Conservation (phyloP, 2,329 filamentous ascomycete genomes). For the Fusarium nurragi region DNA sequence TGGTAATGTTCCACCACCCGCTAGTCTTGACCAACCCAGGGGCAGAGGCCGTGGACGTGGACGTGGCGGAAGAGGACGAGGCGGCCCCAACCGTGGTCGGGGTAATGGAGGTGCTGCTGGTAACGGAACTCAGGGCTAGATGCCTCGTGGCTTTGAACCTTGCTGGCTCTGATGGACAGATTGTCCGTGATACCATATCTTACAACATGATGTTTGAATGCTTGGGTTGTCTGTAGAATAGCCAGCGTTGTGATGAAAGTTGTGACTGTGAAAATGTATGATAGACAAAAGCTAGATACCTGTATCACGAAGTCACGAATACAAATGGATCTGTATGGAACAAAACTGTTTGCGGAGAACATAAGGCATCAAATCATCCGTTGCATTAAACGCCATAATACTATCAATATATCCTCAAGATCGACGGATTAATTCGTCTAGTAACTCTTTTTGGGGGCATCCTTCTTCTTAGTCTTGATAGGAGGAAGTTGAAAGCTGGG, state of each 20-base stretch:
- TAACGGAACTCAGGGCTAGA: slow-evolving; percentile 38
- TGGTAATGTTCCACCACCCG: slow-evolving; percentile 69
- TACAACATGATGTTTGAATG: slow-evolving; percentile 10
- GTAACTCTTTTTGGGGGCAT: slow-evolving; percentile 36
- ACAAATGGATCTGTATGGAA: slow-evolving; percentile 12
- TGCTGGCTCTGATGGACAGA: not conserved
- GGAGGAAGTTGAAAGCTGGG: slow-evolving; percentile 71
- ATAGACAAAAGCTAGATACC: slow-evolving; percentile 36
- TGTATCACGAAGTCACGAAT: slow-evolving; percentile 41
- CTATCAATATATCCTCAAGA: slow-evolving; percentile 7
- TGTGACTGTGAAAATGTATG: slow-evolving; percentile 31
- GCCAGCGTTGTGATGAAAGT: slow-evolving; percentile 8
- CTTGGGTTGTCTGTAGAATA: slow-evolving; percentile 8
- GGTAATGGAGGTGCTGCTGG: slow-evolving; percentile 39
- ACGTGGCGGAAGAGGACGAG: slow-evolving; percentile 53
- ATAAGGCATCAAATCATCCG: slow-evolving; percentile 3
- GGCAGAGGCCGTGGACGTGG: slow-evolving; percentile 54
- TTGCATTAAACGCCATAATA: slow-evolving; percentile 35
- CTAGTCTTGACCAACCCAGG: slow-evolving; percentile 60
- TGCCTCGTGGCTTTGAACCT: slow-evolving; percentile 2
- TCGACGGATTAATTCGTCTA: slow-evolving; percentile 12
- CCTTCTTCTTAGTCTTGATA: slow-evolving; percentile 67
- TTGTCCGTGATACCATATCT: slow-evolving; percentile 9
- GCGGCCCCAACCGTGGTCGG: slow-evolving; percentile 49
- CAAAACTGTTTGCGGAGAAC: not conserved